These are phyloP conservation scores for Barnettozyma salicaria DNA, from an alignment of 805 yeast species.

Conservation along the genomic window DNA sequence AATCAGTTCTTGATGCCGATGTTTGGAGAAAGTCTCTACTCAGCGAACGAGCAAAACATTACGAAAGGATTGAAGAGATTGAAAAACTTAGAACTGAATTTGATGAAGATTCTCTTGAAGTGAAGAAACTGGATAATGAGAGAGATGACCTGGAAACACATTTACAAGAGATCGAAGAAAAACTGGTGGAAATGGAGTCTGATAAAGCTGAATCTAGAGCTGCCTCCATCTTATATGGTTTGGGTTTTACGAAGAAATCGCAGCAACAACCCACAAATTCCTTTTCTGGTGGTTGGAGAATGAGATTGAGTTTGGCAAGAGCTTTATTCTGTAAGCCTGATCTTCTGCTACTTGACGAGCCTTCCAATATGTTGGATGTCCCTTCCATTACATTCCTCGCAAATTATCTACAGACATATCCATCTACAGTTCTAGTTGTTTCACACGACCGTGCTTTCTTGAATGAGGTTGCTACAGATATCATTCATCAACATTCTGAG, in stretches of 20 bases:
- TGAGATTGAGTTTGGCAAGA: conserved; percentile 97
- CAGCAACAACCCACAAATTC: conserved; percentile 80
- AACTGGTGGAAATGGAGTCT: conserved; percentile 87
- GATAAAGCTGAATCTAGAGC: conserved; percentile 98
- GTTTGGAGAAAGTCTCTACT: conserved; percentile 95
- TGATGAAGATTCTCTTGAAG: conserved; percentile 69
- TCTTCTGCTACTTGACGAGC: conserved; percentile 89
- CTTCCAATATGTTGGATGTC: conserved; percentile 99
- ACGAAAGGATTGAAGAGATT: conserved; percentile 70
- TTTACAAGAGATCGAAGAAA: conserved; percentile 73
- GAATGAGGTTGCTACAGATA: conserved; percentile 97
- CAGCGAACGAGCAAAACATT: conserved; percentile 66
- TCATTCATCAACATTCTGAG: conserved; percentile 96
- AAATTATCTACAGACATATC: conserved; percentile 81
- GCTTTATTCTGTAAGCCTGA: conserved; percentile 98
- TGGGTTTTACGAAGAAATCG: conserved; percentile 87
- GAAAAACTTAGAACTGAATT: conserved; percentile 64
- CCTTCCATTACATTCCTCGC: conserved; percentile 95
- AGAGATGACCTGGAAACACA: conserved; percentile 78
- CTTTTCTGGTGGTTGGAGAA: conserved; percentile 99
- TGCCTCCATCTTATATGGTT: conserved; percentile 84
- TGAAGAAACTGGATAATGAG: conserved; percentile 79
- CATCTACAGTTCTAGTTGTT: conserved; percentile 89
- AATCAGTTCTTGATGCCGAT: conserved; percentile 97
- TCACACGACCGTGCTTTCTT: conserved; percentile 97